Conservation (phyloP, 169 alveolate species). For the Plasmodium gonderi region DNA sequence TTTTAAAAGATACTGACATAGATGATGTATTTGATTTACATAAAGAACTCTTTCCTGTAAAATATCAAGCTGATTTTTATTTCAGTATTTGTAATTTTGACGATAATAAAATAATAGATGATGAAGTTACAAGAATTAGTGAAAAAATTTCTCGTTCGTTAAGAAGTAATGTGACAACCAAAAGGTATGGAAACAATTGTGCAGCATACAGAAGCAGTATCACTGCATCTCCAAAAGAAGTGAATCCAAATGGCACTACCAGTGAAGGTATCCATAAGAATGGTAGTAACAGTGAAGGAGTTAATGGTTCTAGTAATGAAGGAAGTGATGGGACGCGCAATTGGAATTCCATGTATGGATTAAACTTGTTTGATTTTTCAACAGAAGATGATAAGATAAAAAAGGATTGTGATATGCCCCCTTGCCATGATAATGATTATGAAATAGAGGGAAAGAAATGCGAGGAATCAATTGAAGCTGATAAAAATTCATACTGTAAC, state of each 20-base stretch:
- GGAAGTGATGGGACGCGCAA: background rate
- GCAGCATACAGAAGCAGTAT: background rate
- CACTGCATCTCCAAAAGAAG: background rate
- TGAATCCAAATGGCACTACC: background rate
- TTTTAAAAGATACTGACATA: constrained; percentile 63
- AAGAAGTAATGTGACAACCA: background rate
- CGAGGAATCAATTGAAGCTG: background rate
- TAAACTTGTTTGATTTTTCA: background rate
- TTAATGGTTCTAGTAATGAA: background rate
- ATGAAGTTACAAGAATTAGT: constrained; percentile 20
- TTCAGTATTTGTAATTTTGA: constrained; percentile 72
- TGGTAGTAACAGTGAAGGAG: background rate
- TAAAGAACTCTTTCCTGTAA: constrained; percentile 66
- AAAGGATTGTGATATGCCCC: background rate
- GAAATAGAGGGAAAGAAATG: background rate
- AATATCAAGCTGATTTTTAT: constrained; percentile 71
- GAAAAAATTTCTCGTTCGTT: constrained; percentile 38
- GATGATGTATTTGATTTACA: constrained; percentile 65
- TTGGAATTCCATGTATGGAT: too few species aligned
- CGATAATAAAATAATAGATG: constrained; percentile 61
- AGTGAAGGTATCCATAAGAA: background rate
- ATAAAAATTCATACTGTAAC: background rate
- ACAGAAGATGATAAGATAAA: background rate
- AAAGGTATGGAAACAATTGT: background rate
- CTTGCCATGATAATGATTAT: background rate